phyloP scores from a whole-genome alignment of 2,329 filamentous ascomycete species.

The Trichoderma brevicompactum region DNA sequence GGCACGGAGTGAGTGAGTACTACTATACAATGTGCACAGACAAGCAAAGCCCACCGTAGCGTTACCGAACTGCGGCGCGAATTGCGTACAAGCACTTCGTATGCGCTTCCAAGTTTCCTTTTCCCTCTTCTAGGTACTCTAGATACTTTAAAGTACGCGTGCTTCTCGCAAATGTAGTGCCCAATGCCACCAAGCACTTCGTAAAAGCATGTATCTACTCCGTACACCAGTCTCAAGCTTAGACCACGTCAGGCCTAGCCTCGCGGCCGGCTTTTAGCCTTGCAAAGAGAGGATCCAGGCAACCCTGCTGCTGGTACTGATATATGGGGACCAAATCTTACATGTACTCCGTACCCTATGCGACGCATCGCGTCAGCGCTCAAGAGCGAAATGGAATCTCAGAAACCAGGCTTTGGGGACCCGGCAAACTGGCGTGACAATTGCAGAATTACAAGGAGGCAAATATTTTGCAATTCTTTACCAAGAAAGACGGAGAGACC shows the following conservation, averaged over 20 bases:
- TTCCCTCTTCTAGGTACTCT: not conserved
- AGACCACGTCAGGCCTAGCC: conserved; percentile 5
- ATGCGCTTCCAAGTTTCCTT: too few relatives aligned
- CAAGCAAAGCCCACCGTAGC: too few relatives aligned
- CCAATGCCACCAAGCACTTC: too few relatives aligned
- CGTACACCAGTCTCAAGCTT: not conserved
- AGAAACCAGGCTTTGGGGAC: not conserved
- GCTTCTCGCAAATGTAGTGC: too few relatives aligned
- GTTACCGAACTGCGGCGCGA: too few relatives aligned
- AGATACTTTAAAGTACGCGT: too few relatives aligned
- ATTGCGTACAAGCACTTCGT: too few relatives aligned
- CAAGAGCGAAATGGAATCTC: conserved; percentile 1
- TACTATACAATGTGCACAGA: too few relatives aligned
- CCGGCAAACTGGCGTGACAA: not conserved
- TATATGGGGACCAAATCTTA: conserved; percentile 23
- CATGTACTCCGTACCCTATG: conserved; percentile 1
- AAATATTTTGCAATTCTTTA: not conserved
- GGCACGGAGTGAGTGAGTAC: too few relatives aligned
- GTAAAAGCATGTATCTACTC: too few relatives aligned
- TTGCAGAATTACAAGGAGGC: not conserved
- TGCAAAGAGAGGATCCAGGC: conserved; percentile 16
- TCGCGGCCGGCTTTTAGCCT: not conserved
- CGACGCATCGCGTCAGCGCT: conserved; percentile 18
- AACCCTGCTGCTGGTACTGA: conserved; percentile 25
- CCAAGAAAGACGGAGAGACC: too few relatives aligned